phyloP scores from a whole-genome alignment of 805 yeast species.

The Cephaloascus fragrans region DNA sequence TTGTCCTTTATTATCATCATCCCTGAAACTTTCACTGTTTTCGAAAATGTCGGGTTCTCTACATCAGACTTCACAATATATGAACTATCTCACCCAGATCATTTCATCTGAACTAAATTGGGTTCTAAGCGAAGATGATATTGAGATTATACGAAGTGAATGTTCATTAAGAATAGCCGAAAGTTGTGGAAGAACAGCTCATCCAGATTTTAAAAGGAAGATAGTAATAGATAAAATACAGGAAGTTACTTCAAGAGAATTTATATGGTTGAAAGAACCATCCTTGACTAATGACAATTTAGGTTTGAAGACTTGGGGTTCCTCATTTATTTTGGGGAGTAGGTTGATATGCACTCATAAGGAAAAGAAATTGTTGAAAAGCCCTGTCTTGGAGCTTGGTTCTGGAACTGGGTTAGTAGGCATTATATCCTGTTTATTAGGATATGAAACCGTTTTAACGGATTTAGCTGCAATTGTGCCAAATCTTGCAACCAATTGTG shows the following conservation, averaged over 20 bases:
- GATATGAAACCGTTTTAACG: conserved; percentile 45
- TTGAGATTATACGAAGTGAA: conserved; percentile 34
- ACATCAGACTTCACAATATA: conserved; percentile 22
- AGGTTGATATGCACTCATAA: conserved; percentile 26
- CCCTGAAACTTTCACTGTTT: conserved; percentile 11
- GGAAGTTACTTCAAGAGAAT: conserved; percentile 9
- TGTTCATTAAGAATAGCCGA: conserved; percentile 67
- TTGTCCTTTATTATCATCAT: conserved; percentile 21
- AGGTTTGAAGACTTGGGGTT: conserved; percentile 96
- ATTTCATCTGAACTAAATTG: conserved; percentile 40
- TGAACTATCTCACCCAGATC: conserved; percentile 38
- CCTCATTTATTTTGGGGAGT: conserved; percentile 61
- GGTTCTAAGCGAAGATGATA: conserved; percentile 23
- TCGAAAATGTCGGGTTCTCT: conserved; percentile 17
- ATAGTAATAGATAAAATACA: conserved; percentile 35
- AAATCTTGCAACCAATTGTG: conserved; percentile 53
- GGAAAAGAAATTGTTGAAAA: conserved; percentile 9
- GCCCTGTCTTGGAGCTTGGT: conserved; percentile 65
- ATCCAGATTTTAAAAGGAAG: conserved; percentile 57
- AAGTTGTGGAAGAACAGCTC: conserved; percentile 77
- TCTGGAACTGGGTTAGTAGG: conserved; percentile 94
- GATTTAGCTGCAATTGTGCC: conserved; percentile 73
- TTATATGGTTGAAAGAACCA: conserved; percentile 58
- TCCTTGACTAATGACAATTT: conserved; percentile 77
- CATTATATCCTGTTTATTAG: conserved; percentile 49